phyloP scores from a whole-genome alignment of 108 stramenopile species.

The Skeletonema tropicum region DNA sequence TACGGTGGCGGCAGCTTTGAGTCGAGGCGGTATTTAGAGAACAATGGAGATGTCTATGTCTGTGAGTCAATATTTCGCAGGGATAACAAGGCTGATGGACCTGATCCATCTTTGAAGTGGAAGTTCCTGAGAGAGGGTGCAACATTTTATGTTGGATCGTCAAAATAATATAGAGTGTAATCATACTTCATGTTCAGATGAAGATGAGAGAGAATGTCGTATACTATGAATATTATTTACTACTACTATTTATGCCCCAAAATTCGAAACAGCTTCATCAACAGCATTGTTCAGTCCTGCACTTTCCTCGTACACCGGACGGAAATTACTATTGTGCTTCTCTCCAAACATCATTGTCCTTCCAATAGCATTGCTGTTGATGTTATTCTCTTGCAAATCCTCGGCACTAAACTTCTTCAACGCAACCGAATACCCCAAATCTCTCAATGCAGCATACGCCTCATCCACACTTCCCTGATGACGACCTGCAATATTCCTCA shows the following conservation, averaged over 20 bases:
- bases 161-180: constrained; percentile 3
- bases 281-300: constrained; percentile 34
- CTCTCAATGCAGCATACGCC: constrained; percentile 90
- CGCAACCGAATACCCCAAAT: constrained; percentile 72
- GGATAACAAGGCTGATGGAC: constrained; percentile 8
- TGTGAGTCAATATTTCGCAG: constrained; percentile 76
- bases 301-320: constrained; percentile 46
- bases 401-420: constrained; percentile 60
- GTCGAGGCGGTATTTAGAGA: constrained; percentile 67
- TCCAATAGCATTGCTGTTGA: too few relatives aligned
- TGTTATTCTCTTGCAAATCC: constrained; percentile 5
- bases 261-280: constrained; percentile 33
- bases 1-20: constrained; percentile 81
- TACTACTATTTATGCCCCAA: constrained; percentile 10
- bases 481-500: constrained; percentile 68
- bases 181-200: not conserved
- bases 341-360: constrained; percentile 60
- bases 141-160: constrained; percentile 6
- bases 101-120: constrained; percentile 49
- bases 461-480: constrained; percentile 89
- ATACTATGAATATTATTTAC: constrained; percentile 2
- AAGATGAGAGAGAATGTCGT: not conserved
- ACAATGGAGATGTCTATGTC: constrained; percentile 56
- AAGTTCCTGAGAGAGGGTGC: constrained; percentile 47
- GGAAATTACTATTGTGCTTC: constrained; percentile 51